These are phyloP conservation scores for Penicillium frequentans DNA, from an alignment of 2,329 filamentous ascomycete genomes.

Conservation along the genomic window DNA sequence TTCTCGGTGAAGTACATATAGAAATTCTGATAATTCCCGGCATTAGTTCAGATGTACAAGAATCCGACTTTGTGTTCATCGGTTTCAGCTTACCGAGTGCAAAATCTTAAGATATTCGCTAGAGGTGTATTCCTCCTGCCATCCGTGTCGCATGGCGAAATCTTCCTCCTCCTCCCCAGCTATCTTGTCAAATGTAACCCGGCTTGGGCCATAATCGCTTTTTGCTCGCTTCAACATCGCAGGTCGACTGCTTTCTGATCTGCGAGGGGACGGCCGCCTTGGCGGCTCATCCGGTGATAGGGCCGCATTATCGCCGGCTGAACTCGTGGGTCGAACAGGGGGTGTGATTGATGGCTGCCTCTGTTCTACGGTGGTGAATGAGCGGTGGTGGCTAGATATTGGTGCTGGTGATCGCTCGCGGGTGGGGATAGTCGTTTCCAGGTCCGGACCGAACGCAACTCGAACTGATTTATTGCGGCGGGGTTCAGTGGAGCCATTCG, in stretches of 20 bases:
- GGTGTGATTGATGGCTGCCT: slow-evolving; percentile 22
- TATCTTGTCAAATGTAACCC: slow-evolving; percentile 30
- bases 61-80: background rate
- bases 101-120: slow-evolving; percentile 84
- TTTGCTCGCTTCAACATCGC: slow-evolving; percentile 51
- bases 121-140: slow-evolving; percentile 88
- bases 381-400: slow-evolving; percentile 32
- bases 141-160: slow-evolving; percentile 74
- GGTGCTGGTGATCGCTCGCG: slow-evolving; percentile 36
- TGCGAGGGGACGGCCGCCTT: slow-evolving; percentile 29
- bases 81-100: slow-evolving; percentile 62
- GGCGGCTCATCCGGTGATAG: slow-evolving; percentile 21
- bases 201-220: slow-evolving; percentile 53
- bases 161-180: slow-evolving; percentile 50
- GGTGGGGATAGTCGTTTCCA: slow-evolving; percentile 38
- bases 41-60: slow-evolving; percentile 6
- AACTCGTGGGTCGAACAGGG: slow-evolving; percentile 31
- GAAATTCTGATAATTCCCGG: slow-evolving; percentile 67
- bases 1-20: slow-evolving; percentile 99
- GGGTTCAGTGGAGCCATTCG: slow-evolving; percentile 32
- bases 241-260: slow-evolving; percentile 34
- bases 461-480: slow-evolving; percentile 38
- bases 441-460: slow-evolving; percentile 41
- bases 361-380: slow-evolving; percentile 35
- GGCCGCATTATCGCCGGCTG: slow-evolving; percentile 31